Evolutionary conservation across 768 basidiomycete species (phyloP).

Genomic region (Boletus rubropictus): DNA sequence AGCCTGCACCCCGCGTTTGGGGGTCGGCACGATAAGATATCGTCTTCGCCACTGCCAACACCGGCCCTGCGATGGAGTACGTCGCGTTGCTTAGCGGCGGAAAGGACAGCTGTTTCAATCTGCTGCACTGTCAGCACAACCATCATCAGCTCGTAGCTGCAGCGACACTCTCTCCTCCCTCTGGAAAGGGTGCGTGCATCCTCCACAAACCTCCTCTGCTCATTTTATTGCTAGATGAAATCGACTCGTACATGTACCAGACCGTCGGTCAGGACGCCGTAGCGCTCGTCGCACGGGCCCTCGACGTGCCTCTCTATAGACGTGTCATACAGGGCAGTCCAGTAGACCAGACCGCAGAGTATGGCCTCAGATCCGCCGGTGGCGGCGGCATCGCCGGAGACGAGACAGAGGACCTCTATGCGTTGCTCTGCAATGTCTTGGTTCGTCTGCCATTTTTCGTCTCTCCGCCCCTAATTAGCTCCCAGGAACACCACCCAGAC

Average conservation of each 20-base stretch:
- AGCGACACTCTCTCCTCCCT: constrained; percentile 78
- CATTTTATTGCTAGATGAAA: constrained; percentile 65
- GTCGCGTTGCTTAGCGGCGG: constrained; percentile 94
- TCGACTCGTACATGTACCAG: constrained; percentile 97
- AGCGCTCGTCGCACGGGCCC: constrained; percentile 74
- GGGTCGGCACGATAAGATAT: constrained; percentile 22
- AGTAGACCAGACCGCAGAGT: constrained; percentile 77
- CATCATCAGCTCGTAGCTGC: constrained; percentile 85
- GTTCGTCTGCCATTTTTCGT: constrained; percentile 37
- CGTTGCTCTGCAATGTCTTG: constrained; percentile 68
- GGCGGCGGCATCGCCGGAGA: constrained; percentile 64
- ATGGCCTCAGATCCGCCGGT: constrained; percentile 60
- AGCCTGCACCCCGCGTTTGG: constrained; percentile 11
- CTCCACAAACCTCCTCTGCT: background rate
- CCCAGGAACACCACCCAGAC: constrained; percentile 70
- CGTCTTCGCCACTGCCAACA: background rate
- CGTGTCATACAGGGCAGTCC: constrained; percentile 76
- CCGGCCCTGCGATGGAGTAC: constrained; percentile 63
- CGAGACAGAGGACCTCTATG: constrained; percentile 92
- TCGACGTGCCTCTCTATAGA: constrained; percentile 83
- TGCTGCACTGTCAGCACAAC: constrained; percentile 80
- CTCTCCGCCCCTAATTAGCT: background rate
- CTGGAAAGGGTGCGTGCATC: constrained; percentile 65
- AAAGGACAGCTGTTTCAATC: constrained; percentile 96
- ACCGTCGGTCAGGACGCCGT: constrained; percentile 98